Percentiles rank a stretch among this genome's conserved stretches.
Evolutionary conservation across 805 yeast genomes (phyloP).

Genomic region (Schizosaccharomyces osmophilus): DNA sequence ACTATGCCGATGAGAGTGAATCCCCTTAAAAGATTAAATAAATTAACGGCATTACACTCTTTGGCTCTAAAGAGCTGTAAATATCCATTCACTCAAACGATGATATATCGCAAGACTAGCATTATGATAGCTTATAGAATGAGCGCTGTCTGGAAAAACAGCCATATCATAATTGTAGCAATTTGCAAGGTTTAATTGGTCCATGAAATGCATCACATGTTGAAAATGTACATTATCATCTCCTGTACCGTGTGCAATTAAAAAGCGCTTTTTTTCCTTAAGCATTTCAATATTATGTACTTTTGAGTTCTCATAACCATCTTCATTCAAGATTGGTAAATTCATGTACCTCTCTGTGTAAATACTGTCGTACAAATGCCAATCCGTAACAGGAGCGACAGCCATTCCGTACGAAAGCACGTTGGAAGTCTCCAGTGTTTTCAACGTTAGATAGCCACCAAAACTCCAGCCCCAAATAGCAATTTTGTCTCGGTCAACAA

Average conservation of each 20-base stretch:
- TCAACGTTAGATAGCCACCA: conserved; percentile 83
- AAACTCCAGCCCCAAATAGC: conserved; percentile 98
- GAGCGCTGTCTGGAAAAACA: conserved; percentile 84
- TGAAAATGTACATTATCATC: conserved; percentile 96
- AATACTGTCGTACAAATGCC: conserved; percentile 58
- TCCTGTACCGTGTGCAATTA: conserved; percentile 88
- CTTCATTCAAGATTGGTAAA: conserved; percentile 39
- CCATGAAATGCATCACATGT: conserved; percentile 56
- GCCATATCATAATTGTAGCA: conserved; percentile 81
- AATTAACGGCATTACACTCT: no score
- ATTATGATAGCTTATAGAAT: conserved; percentile 54
- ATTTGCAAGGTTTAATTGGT: conserved; percentile 40
- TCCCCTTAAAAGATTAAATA: no score
- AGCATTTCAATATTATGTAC: conserved; percentile 35
- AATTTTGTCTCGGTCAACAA: conserved; percentile 40
- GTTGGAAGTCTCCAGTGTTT: conserved; percentile 68
- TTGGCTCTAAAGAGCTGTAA: no score
- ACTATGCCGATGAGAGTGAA: no score
- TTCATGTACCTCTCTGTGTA: conserved; percentile 92
- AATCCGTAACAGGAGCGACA: conserved; percentile 92
- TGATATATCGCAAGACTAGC: conserved; percentile 53
- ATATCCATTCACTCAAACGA: conserved; percentile 39
- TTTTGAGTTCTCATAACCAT: conserved; percentile 34
- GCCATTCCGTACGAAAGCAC: conserved; percentile 61
- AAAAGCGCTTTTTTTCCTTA: conserved; percentile 35